Evolutionary conservation across 164 flowering plant genomes (phyloP).

Genomic region (Paratinospora sagittata): DNA sequence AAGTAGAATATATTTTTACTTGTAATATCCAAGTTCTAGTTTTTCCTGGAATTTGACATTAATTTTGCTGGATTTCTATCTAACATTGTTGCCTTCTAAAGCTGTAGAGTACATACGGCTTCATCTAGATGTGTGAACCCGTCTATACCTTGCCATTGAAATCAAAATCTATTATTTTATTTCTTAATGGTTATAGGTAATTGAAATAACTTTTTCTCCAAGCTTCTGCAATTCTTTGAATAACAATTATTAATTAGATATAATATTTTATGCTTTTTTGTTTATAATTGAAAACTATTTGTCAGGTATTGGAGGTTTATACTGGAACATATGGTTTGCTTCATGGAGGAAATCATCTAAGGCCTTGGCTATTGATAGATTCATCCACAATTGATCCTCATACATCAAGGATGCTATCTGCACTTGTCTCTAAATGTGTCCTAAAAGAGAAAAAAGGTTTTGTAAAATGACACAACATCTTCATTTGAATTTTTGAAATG

Average conservation of each 20-base stretch:
- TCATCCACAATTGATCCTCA: conserved; percentile 96
- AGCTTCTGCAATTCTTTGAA: neutral
- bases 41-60: no score
- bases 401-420: conserved; percentile 71
- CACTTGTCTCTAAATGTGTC: conserved; percentile 37
- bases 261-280: neutral
- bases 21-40: no score
- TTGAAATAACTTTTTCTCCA: neutral
- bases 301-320: conserved; percentile 83
- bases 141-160: neutral
- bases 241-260: neutral
- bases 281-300: conserved; percentile 15
- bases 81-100: no score
- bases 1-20: no score
- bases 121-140: no score
- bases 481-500: neutral
- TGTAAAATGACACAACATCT: neutral
- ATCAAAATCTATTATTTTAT: neutral
- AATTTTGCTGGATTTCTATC: no score
- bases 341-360: conserved; percentile 34
- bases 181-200: neutral
- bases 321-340: conserved; percentile 77
- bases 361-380: conserved; percentile 74
- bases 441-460: conserved; percentile 60
- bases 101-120: no score